These are phyloP conservation scores for Umbelopsis isabellina DNA, from an alignment of 192 early-diverging fungal species.

Conservation along the genomic window DNA sequence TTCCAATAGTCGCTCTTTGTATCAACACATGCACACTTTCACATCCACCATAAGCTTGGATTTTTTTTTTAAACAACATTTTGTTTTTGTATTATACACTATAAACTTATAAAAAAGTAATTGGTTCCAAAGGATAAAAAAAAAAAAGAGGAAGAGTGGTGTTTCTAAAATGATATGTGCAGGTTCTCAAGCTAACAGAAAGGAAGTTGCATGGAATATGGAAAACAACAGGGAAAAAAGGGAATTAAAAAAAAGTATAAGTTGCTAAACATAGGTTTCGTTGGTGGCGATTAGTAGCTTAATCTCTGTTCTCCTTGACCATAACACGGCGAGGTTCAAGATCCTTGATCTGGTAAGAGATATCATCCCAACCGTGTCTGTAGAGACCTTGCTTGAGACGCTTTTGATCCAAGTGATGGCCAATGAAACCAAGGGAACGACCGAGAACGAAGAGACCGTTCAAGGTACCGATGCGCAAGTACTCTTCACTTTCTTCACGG, in stretches of 20 bases:
- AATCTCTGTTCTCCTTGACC: slow-evolving; percentile 20
- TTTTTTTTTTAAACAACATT: neutral
- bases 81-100: slow-evolving; percentile 19
- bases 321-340: slow-evolving; percentile 45
- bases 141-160: neutral
- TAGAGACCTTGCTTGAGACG: slow-evolving; percentile 98
- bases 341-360: slow-evolving; percentile 78
- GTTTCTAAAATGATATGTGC: slow-evolving; percentile 22
- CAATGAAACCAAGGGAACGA: slow-evolving; percentile 95
- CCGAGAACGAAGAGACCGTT: slow-evolving; percentile 98
- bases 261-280: neutral
- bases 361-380: slow-evolving; percentile 98
- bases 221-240: neutral
- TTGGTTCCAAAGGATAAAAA: neutral
- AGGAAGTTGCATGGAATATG: neutral
- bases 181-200: slow-evolving; percentile 17
- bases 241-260: slow-evolving; percentile 11
- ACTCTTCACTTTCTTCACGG: slow-evolving; percentile 94
- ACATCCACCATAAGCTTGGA: no score
- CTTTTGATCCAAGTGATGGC: slow-evolving; percentile 98
- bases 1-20: neutral
- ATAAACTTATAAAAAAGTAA: slow-evolving; percentile 3
- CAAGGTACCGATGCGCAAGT: slow-evolving; percentile 91
- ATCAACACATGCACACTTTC: neutral
- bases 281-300: neutral